Percentiles rank a stretch among this genome's conserved stretches.
These are phyloP conservation scores for Aspergillus sp. DNA, from an alignment of 2,329 filamentous ascomycete species.

Conservation along the genomic window DNA sequence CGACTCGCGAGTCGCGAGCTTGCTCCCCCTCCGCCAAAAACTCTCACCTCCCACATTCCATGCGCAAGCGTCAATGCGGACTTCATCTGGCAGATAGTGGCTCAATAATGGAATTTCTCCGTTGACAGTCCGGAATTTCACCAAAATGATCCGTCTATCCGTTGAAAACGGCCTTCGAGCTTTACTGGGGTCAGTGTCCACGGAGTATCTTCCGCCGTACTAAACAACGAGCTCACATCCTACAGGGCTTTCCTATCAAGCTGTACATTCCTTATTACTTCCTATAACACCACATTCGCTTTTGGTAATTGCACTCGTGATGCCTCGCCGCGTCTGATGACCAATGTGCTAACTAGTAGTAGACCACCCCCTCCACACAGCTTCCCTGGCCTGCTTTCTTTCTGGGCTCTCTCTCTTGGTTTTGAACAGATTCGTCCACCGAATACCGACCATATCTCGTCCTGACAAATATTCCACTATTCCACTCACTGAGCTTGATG, in stretches of 20 bases:
- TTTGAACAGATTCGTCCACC: slow-evolving; percentile 34
- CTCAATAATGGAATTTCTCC: slow-evolving; percentile 15
- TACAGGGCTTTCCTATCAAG: slow-evolving; percentile 34
- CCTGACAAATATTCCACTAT: slow-evolving; percentile 28
- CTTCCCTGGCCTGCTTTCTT: slow-evolving; percentile 42
- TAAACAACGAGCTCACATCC: slow-evolving; percentile 18
- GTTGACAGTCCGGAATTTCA: slow-evolving; percentile 12
- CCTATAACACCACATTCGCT: slow-evolving; percentile 40
- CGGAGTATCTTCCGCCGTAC: neutral
- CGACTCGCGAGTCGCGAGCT: neutral
- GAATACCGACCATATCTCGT: slow-evolving; percentile 21
- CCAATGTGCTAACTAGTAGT: neutral
- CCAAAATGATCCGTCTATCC: slow-evolving; percentile 28
- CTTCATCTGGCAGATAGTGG: neutral
- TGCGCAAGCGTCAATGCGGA: slow-evolving; percentile 7
- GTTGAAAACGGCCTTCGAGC: slow-evolving; percentile 32
- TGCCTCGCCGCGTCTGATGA: slow-evolving; percentile 20
- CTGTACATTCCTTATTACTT: slow-evolving; percentile 33
- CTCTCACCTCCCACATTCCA: neutral
- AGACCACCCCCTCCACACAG: slow-evolving; percentile 50
- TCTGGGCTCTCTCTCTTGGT: slow-evolving; percentile 40
- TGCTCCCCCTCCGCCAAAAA: neutral
- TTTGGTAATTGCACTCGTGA: slow-evolving; percentile 29
- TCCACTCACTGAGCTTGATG: slow-evolving; percentile 29
- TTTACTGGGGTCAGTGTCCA: slow-evolving; percentile 31